phyloP scores from a whole-genome alignment of 2,329 filamentous ascomycete genomes.

The Venturia oleaginea region DNA sequence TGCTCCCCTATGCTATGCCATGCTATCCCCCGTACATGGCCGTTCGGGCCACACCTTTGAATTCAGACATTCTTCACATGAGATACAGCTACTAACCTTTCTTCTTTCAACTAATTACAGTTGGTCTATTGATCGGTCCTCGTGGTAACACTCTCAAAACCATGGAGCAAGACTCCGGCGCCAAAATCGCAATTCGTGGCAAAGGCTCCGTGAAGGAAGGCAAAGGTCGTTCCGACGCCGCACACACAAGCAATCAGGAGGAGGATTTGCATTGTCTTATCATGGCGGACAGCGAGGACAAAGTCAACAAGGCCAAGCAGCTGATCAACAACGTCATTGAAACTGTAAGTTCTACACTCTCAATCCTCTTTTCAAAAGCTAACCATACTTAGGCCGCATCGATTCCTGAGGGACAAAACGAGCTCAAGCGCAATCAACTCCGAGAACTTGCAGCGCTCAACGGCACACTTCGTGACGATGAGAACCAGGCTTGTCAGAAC shows the following conservation, averaged over 20 bases:
- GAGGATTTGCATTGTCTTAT: slow-evolving; percentile 98
- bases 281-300: slow-evolving; percentile 99
- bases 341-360: slow-evolving; percentile 59
- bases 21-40: neutral
- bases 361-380: slow-evolving; percentile 18
- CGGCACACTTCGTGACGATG: slow-evolving; percentile 96
- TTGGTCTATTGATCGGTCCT: slow-evolving; percentile 99
- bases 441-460: slow-evolving; percentile 96
- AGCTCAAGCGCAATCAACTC: slow-evolving; percentile 96
- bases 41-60: slow-evolving; percentile 24
- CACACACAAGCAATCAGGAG: slow-evolving; percentile 99
- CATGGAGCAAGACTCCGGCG: slow-evolving; percentile 94
- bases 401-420: slow-evolving; percentile 96
- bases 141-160: slow-evolving; percentile 99
- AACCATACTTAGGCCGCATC: slow-evolving; percentile 68
- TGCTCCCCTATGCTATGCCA: neutral
- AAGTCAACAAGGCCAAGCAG: slow-evolving; percentile 98
- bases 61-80: neutral
- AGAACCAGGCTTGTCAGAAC: slow-evolving; percentile 99
- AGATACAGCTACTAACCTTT: slow-evolving; percentile 69
- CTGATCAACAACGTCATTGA: slow-evolving; percentile 98
- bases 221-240: slow-evolving; percentile 96
- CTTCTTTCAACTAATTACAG: slow-evolving; percentile 74
- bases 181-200: slow-evolving; percentile 98
- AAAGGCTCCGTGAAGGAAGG: slow-evolving; percentile 99